phyloP scores from a whole-genome alignment of 192 early-diverging fungal species.

The Bifiguratus adelaidae region DNA sequence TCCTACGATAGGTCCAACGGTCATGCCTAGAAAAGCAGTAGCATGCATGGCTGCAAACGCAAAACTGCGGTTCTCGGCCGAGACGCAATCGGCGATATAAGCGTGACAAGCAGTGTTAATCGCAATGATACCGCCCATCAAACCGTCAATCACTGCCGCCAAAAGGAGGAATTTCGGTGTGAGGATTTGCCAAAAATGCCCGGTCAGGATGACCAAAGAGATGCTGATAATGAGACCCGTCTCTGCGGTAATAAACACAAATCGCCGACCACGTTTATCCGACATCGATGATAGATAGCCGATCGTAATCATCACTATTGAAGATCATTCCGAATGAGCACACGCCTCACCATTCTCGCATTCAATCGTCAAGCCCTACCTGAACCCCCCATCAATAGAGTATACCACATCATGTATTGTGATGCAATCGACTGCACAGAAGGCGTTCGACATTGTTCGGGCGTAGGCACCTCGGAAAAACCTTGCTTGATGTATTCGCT shows the following conservation, averaged over 20 bases:
- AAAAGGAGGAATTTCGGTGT: not conserved
- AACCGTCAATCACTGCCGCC: not conserved
- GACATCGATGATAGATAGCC: conserved; percentile 2
- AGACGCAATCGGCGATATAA: not conserved
- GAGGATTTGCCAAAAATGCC: not conserved
- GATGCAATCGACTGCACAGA: too few relatives aligned
- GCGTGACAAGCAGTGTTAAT: not conserved
- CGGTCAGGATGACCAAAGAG: not conserved
- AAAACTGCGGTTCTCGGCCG: not conserved
- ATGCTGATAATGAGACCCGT: not conserved
- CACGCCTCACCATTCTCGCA: too few relatives aligned
- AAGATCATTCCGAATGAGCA: too few relatives aligned
- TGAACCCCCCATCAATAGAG: too few relatives aligned
- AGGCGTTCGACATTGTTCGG: too few relatives aligned
- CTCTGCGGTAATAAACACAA: not conserved
- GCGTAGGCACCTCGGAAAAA: too few relatives aligned
- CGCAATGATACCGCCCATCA: not conserved
- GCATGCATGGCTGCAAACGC: not conserved
- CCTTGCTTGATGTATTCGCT: too few relatives aligned
- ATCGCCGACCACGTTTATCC: not conserved
- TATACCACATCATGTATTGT: too few relatives aligned
- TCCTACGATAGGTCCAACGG: not conserved
- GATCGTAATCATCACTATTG: too few relatives aligned
- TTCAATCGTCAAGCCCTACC: too few relatives aligned
- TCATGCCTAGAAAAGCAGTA: not conserved